Conservation (phyloP, 2,329 filamentous ascomycete species). For the Aspergillus ruber region DNA sequence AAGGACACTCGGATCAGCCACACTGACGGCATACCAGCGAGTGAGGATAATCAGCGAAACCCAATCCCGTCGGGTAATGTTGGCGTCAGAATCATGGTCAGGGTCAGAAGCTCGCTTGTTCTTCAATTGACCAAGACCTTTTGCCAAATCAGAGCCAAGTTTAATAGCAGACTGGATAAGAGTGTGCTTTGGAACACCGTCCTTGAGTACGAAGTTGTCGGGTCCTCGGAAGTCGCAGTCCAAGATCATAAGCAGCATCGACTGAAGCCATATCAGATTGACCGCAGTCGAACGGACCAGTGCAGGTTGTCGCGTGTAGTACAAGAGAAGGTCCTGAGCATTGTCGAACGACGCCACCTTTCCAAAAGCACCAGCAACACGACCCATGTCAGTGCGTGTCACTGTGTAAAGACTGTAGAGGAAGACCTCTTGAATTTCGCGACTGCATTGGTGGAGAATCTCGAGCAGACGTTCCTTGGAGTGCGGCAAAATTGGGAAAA, state of each 20-base stretch:
- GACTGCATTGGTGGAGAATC: slow-evolving; percentile 33
- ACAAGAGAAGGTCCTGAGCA: slow-evolving; percentile 34
- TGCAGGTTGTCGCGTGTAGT: slow-evolving; percentile 32
- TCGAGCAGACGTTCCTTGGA: slow-evolving; percentile 32
- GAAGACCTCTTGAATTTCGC: slow-evolving; percentile 36
- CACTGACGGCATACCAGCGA: slow-evolving; percentile 38
- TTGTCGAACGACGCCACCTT: slow-evolving; percentile 33
- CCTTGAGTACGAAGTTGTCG: slow-evolving; percentile 36
- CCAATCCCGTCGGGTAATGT: slow-evolving; percentile 36
- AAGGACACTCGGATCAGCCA: slow-evolving; percentile 34
- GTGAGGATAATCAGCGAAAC: slow-evolving; percentile 33
- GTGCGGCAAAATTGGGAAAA: slow-evolving; percentile 37
- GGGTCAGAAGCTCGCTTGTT: slow-evolving; percentile 27
- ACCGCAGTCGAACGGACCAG: slow-evolving; percentile 27
- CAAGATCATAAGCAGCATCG: slow-evolving; percentile 35
- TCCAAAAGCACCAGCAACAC: slow-evolving; percentile 27
- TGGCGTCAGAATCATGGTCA: slow-evolving; percentile 36
- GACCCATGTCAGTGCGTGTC: slow-evolving; percentile 32
- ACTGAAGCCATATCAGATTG: slow-evolving; percentile 38
- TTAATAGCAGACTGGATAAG: slow-evolving; percentile 35
- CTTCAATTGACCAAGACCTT: slow-evolving; percentile 33
- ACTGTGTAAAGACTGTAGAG: slow-evolving; percentile 34
- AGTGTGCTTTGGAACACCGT: slow-evolving; percentile 34
- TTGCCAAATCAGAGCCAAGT: slow-evolving; percentile 34
- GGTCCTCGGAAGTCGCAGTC: slow-evolving; percentile 38